phyloP scores from a whole-genome alignment of 352 stramenopile species.

The Thalassiosira oceanica region DNA sequence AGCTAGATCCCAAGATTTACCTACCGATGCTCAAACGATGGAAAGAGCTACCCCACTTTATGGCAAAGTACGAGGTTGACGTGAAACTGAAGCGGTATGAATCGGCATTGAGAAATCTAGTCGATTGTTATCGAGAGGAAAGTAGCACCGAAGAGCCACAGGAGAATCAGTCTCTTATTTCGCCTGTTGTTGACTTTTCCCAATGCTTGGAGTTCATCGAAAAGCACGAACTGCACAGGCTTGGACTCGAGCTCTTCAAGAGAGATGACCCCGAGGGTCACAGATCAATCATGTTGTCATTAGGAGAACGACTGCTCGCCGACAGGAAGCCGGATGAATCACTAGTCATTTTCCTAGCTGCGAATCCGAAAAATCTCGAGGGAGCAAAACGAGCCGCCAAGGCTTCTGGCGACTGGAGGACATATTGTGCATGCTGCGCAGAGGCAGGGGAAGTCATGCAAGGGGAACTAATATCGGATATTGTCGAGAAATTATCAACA shows the following conservation, averaged over 20 bases:
- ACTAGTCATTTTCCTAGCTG: conserved; percentile 59
- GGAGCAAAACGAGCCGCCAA: conserved; percentile 61
- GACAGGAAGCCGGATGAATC: conserved; percentile 52
- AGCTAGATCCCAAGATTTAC: conserved; percentile 83
- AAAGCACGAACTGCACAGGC: conserved; percentile 59
- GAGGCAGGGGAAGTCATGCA: conserved; percentile 31
- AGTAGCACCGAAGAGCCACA: conserved; percentile 30
- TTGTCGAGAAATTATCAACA: conserved; percentile 38
- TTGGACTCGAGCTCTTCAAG: conserved; percentile 68
- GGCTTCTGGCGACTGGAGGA: conserved; percentile 61
- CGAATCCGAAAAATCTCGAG: conserved; percentile 56
- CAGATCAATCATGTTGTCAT: conserved; percentile 53
- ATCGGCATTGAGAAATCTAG: conserved; percentile 64
- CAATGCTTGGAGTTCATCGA: conserved; percentile 73
- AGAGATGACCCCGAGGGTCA: conserved; percentile 28
- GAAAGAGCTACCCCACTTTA: conserved; percentile 52
- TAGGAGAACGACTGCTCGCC: conserved; percentile 60
- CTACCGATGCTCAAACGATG: conserved; percentile 74
- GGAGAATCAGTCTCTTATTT: too few species aligned
- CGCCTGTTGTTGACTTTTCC: conserved; percentile 38
- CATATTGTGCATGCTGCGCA: conserved; percentile 59
- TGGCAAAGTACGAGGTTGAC: conserved; percentile 73
- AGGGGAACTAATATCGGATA: conserved; percentile 43
- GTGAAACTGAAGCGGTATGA: conserved; percentile 77
- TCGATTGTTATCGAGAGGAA: conserved; percentile 25